A percentile compares a stretch with the other conserved stretches of the same genome.
phyloP scores from a whole-genome alignment of 495 filamentous ascomycete species.

The Aspergillus ellipticus region DNA sequence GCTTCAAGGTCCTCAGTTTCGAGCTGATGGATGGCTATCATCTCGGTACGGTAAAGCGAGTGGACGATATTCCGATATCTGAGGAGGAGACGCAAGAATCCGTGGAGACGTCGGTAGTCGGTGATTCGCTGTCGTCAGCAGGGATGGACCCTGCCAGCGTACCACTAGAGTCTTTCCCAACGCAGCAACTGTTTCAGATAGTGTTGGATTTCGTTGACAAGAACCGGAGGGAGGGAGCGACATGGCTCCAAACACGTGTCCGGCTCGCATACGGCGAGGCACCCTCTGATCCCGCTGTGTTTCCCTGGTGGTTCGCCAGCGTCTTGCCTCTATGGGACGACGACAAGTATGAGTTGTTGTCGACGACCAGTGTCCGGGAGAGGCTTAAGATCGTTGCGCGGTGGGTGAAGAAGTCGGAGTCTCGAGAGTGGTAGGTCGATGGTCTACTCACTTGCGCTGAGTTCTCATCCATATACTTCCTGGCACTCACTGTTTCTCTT shows the following conservation, averaged over 20 bases:
- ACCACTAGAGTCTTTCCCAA: slow-evolving; percentile 61
- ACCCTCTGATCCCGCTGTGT: slow-evolving; percentile 68
- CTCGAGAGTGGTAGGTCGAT: slow-evolving; percentile 63
- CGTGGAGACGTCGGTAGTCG: slow-evolving; percentile 45
- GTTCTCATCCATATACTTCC: slow-evolving; percentile 7
- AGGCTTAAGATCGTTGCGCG: slow-evolving; percentile 71
- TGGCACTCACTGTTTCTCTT: slow-evolving; percentile 15
- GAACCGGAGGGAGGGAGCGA: slow-evolving; percentile 61
- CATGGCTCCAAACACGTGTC: slow-evolving; percentile 69
- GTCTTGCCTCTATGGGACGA: slow-evolving; percentile 71
- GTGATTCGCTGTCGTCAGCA: slow-evolving; percentile 12
- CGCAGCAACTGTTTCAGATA: slow-evolving; percentile 60
- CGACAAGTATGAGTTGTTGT: slow-evolving; percentile 73
- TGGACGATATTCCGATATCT: slow-evolving; percentile 75
- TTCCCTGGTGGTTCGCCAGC: slow-evolving; percentile 89
- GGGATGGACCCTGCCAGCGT: slow-evolving; percentile 17
- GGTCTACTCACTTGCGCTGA: not conserved
- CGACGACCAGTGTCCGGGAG: slow-evolving; percentile 70
- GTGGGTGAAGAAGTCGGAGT: slow-evolving; percentile 73
- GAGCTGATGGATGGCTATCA: slow-evolving; percentile 70
- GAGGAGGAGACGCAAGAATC: slow-evolving; percentile 77
- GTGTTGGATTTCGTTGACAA: slow-evolving; percentile 62
- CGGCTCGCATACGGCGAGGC: slow-evolving; percentile 71
- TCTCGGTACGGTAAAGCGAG: slow-evolving; percentile 65
- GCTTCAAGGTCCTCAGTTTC: slow-evolving; percentile 67